phyloP scores from a whole-genome alignment of 345 rosid species.

The Bruguiera gymnorhiza region DNA sequence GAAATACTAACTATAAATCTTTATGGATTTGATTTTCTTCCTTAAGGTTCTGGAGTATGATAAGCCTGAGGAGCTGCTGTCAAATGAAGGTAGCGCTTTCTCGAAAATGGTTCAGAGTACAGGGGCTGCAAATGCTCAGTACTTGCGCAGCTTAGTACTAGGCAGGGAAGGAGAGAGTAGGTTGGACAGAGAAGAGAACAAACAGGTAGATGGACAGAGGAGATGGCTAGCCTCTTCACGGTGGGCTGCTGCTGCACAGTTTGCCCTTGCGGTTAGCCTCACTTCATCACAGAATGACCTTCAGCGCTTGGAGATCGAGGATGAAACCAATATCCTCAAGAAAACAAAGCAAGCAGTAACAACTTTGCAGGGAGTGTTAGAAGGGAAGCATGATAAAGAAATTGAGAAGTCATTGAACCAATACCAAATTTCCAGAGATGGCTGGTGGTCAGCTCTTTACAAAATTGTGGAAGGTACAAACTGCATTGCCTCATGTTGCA shows the following conservation, averaged over 20 bases:
- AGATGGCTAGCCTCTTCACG: conserved; percentile 77
- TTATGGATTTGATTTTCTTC: not conserved
- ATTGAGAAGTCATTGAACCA: conserved; percentile 57
- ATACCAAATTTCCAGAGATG: conserved; percentile 53
- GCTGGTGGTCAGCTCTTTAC: conserved; percentile 97
- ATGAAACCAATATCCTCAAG: conserved; percentile 57
- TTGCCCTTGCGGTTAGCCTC: conserved; percentile 76
- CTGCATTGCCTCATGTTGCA: not conserved
- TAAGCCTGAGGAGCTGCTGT: conserved; percentile 71
- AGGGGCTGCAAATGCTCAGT: conserved; percentile 91
- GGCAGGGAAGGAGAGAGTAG: conserved; percentile 41
- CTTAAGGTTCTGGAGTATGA: conserved; percentile 83
- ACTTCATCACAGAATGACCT: conserved; percentile 73
- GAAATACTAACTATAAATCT: not conserved
- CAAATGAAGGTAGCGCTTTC: conserved; percentile 72
- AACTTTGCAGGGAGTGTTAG: conserved; percentile 77
- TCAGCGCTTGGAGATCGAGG: conserved; percentile 52
- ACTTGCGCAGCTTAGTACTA: conserved; percentile 69
- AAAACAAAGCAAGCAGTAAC: conserved; percentile 77
- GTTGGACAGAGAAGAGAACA: conserved; percentile 33
- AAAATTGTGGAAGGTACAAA: conserved; percentile 81
- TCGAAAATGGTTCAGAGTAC: conserved; percentile 97
- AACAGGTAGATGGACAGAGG: conserved; percentile 60
- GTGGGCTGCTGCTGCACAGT: conserved; percentile 83
- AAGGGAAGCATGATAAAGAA: conserved; percentile 74